Evolutionary conservation across 345 rosid species (phyloP).

Genomic region (Mercurialis annua): DNA sequence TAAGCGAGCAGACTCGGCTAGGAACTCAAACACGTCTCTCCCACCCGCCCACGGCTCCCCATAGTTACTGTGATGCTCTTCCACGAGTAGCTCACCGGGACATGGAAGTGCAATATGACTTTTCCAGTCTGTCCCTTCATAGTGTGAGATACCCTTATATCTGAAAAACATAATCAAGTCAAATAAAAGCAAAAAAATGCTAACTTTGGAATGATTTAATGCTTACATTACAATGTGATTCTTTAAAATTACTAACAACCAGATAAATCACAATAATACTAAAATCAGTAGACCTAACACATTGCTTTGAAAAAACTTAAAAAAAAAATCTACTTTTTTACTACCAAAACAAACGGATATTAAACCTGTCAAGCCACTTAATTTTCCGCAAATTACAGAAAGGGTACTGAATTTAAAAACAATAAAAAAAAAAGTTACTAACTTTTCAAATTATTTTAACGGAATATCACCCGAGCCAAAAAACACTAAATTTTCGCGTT

Average conservation of each 20-base stretch:
- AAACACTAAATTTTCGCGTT: too few species aligned
- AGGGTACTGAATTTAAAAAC: too few species aligned
- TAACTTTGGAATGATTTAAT: too few species aligned
- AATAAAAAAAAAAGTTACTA: too few species aligned
- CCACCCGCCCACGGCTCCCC: conserved; percentile 99
- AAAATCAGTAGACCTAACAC: too few species aligned
- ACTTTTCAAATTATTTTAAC: too few species aligned
- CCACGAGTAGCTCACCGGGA: conserved; percentile 88
- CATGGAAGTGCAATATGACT: conserved; percentile 82
- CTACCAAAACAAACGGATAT: too few species aligned
- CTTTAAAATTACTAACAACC: background rate
- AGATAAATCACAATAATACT: background rate
- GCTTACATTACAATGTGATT: background rate
- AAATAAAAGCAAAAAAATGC: background rate
- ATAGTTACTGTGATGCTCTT: conserved; percentile 91
- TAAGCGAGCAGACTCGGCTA: conserved; percentile 53
- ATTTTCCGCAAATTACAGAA: too few species aligned
- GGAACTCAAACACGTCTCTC: conserved; percentile 87
- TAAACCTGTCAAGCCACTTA: too few species aligned
- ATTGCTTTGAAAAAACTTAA: too few species aligned
- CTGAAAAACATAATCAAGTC: conserved; percentile 33
- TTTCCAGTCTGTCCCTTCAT: conserved; percentile 48
- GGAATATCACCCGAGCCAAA: too few species aligned
- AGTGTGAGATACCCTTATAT: conserved; percentile 85
- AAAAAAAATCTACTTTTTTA: too few species aligned